Percentiles rank a stretch among this genome's conserved stretches.
phyloP scores from a whole-genome alignment of 805 yeast species.

The Yarrowia yakushimensis region DNA sequence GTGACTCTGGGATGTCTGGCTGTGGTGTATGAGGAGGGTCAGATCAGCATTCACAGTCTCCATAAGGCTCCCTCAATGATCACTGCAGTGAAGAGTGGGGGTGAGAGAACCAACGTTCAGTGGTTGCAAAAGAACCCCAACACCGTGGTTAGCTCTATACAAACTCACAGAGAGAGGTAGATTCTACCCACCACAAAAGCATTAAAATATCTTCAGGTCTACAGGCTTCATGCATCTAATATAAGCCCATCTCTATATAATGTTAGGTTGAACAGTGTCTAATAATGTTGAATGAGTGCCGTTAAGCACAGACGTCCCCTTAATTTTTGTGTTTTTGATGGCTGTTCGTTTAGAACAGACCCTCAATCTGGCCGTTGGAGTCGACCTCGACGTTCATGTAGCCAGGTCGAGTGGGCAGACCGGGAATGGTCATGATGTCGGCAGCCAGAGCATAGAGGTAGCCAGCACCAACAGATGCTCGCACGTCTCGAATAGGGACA shows the following conservation, averaged over 20 bases:
- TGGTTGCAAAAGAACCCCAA: neutral
- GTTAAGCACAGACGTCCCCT: neutral
- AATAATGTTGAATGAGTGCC: constrained; percentile 14
- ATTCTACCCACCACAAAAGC: no score
- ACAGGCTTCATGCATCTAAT: neutral
- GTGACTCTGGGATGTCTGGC: constrained; percentile 1
- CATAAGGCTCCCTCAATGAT: constrained; percentile 1
- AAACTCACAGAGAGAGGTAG: neutral
- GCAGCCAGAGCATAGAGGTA: constrained; percentile 95
- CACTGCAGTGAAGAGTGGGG: neutral
- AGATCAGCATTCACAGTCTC: neutral
- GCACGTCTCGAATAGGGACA: constrained; percentile 90
- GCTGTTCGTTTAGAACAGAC: constrained; percentile 57
- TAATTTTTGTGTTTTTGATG: neutral
- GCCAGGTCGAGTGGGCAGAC: constrained; percentile 92
- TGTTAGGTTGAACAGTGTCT: constrained; percentile 22
- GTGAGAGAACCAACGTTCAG: neutral
- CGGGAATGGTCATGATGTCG: constrained; percentile 96
- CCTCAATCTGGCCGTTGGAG: constrained; percentile 87
- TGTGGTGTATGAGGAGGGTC: constrained; percentile 3
- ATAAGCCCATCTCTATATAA: constrained; percentile 6
- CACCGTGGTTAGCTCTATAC: neutral
- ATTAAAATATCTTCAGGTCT: neutral
- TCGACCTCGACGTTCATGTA: constrained; percentile 95
- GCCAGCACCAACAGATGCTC: constrained; percentile 95